Evolutionary conservation across 2,329 filamentous ascomycete genomes (phyloP).

Genomic region (Xylariales sp.): DNA sequence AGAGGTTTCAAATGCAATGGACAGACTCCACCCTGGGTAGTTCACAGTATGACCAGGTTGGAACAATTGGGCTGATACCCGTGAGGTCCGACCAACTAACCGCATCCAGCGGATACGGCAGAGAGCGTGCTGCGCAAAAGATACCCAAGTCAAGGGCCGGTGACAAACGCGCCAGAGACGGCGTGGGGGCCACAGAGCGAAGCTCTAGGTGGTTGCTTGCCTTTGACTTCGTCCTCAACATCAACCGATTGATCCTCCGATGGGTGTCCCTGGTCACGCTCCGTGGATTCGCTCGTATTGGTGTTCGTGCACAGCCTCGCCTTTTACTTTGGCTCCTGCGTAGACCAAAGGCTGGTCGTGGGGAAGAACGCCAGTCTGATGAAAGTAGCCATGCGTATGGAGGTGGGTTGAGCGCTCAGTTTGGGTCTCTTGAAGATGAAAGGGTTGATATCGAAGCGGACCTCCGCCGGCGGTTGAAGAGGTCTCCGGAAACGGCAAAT

Average conservation of each 20-base stretch:
- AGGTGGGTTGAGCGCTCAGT: slow-evolving; percentile 27
- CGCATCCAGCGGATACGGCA: slow-evolving; percentile 57
- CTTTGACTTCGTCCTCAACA: slow-evolving; percentile 71
- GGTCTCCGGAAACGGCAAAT: slow-evolving; percentile 27
- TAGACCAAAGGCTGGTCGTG: slow-evolving; percentile 27
- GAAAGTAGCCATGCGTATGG: slow-evolving; percentile 13
- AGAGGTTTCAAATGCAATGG: slow-evolving; percentile 52
- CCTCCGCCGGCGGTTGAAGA: slow-evolving; percentile 59
- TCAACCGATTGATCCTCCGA: slow-evolving; percentile 60
- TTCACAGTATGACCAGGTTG: slow-evolving; percentile 46
- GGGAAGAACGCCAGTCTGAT: slow-evolving; percentile 17
- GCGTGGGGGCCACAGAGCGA: slow-evolving; percentile 75
- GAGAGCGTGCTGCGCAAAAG: slow-evolving; percentile 64
- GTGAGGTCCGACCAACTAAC: slow-evolving; percentile 40
- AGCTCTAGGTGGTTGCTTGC: slow-evolving; percentile 75
- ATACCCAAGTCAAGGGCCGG: slow-evolving; percentile 39
- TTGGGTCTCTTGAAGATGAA: slow-evolving; percentile 53
- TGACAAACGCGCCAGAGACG: slow-evolving; percentile 49
- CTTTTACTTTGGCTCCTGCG: slow-evolving; percentile 56
- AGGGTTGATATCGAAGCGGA: slow-evolving; percentile 78
- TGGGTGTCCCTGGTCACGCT: slow-evolving; percentile 52
- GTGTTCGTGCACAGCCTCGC: slow-evolving; percentile 56
- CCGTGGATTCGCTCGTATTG: slow-evolving; percentile 50
- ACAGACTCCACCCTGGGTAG: slow-evolving; percentile 41
- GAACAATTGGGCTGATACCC: slow-evolving; percentile 51